Evolutionary conservation across 768 basidiomycete genomes (phyloP).

Genomic region (Boletus pseudopeckii): DNA sequence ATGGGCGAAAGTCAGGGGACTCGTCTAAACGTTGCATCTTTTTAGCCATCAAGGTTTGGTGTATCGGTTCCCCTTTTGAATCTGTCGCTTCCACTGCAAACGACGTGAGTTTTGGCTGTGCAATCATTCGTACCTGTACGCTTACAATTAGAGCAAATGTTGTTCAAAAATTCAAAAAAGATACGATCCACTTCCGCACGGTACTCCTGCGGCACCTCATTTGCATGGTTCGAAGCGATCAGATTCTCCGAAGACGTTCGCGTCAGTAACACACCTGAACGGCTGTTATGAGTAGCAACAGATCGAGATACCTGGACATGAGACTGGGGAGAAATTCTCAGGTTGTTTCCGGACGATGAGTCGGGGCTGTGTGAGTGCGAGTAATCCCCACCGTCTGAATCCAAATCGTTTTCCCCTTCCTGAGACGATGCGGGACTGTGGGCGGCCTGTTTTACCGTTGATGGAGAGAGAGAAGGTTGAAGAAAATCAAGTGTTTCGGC

Average conservation of each 20-base stretch:
- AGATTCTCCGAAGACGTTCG: conserved; percentile 29
- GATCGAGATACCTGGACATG: conserved; percentile 21
- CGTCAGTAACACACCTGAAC: conserved; percentile 11
- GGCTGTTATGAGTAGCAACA: conserved; percentile 12
- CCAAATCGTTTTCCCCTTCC: conserved; percentile 50
- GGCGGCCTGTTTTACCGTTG: conserved; percentile 8
- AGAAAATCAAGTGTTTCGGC: conserved; percentile 32
- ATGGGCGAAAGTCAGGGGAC: conserved; percentile 93
- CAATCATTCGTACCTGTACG: conserved; percentile 16
- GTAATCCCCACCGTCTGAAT: conserved; percentile 39
- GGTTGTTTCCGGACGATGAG: conserved; percentile 26
- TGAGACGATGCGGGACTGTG: conserved; percentile 38
- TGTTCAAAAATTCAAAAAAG: conserved; percentile 87
- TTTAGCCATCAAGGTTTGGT: conserved; percentile 98
- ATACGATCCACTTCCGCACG: conserved; percentile 80
- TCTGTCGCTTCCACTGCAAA: conserved; percentile 85
- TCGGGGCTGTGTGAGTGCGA: conserved; percentile 32
- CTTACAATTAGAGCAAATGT: conserved; percentile 86
- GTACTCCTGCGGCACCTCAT: conserved; percentile 79
- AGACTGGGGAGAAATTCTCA: conserved; percentile 23
- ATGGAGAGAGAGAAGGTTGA: conserved; percentile 15
- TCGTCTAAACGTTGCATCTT: conserved; percentile 98
- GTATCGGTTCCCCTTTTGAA: conserved; percentile 92
- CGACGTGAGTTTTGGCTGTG: conserved; percentile 14
- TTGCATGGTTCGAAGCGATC: conserved; percentile 35